Evolutionary conservation across 768 basidiomycete genomes (phyloP).

Genomic region (Lentinula raphanica): DNA sequence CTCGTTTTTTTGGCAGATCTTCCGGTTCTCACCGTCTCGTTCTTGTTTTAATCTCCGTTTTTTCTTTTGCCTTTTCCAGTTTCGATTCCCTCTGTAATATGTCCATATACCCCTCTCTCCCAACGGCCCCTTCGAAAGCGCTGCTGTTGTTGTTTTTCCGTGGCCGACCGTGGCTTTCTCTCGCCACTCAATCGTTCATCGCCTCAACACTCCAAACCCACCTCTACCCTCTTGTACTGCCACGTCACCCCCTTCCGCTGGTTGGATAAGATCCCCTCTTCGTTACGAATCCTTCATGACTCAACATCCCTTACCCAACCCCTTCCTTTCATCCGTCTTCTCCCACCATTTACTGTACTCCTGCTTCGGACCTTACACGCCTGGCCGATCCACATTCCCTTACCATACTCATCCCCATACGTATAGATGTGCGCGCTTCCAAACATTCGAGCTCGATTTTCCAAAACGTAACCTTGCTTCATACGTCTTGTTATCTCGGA

Average conservation of each 20-base stretch:
- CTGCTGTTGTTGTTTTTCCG: background rate
- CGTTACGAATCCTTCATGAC: background rate
- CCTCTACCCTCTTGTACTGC: background rate
- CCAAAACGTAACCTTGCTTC: background rate
- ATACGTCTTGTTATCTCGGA: background rate
- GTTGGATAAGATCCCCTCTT: background rate
- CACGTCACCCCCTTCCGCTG: background rate
- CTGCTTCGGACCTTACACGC: background rate
- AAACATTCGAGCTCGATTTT: background rate
- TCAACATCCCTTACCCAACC: background rate
- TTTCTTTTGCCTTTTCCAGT: background rate
- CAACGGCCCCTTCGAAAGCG: background rate
- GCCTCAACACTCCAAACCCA: background rate
- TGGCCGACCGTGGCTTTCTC: background rate
- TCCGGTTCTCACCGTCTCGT: background rate
- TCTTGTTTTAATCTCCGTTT: background rate
- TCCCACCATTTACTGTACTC: background rate
- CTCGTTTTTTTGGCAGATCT: background rate
- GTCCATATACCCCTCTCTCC: background rate
- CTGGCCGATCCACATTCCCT: slow-evolving; percentile 1
- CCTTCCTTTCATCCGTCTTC: background rate
- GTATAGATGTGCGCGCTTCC: background rate
- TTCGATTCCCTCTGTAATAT: background rate
- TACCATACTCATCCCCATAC: background rate
- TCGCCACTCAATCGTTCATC: background rate